Evolutionary conservation across 768 basidiomycete species (phyloP), one percentile per base, ranked within the genome.

Genomic region (Amanita phalloides): DNA sequence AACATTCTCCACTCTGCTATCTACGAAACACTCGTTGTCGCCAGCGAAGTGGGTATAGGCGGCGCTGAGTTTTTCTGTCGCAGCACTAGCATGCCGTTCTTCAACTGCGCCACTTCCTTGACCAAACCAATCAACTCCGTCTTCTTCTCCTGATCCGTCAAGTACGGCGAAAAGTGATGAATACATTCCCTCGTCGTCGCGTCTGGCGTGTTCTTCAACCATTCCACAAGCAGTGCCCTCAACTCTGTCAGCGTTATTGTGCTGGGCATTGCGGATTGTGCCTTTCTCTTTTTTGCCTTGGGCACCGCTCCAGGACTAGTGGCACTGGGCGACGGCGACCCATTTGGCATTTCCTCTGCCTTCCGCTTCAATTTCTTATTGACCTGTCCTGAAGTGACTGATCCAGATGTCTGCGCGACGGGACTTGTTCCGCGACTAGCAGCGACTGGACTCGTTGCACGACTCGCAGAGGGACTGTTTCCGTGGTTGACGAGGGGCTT

Each of bases 141-240:
- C 74, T 89, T 89, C 72, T 81, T 84, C 57, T 73, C 76, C 45
- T 74, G 74, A 59, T 82, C 81, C 28, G 78, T 82, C 48, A 90
- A 63, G 58, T 86, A 90, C 13, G 81, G 80, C 55, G 81, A 82
- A 61, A 90, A 91, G 62, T 87, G 76, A 48, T 80, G 78, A 55
- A 90, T 90, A 60, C 87, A 89, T 58, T 89, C 86, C 54, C 82
- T 73, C 32, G 88, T 90, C 51, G 79, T 81, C 48, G 86, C 79
- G 54, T 77, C 78, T n/a, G 78, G 72, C 35, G 78, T 81, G 45
- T 73, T 81, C 61, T 73, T 78, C 56, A 91, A 62, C 86, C 88
- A 90, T 45, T 86, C 82, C 53, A 90, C 71, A 51, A 91, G 69
- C 77, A 86, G 75, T 46, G 60, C 73, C 56, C 82, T 80, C 54